These are phyloP conservation scores for Ceratocystiopsis minuta DNA, from an alignment of 2,329 filamentous ascomycete species.

Conservation along the genomic window DNA sequence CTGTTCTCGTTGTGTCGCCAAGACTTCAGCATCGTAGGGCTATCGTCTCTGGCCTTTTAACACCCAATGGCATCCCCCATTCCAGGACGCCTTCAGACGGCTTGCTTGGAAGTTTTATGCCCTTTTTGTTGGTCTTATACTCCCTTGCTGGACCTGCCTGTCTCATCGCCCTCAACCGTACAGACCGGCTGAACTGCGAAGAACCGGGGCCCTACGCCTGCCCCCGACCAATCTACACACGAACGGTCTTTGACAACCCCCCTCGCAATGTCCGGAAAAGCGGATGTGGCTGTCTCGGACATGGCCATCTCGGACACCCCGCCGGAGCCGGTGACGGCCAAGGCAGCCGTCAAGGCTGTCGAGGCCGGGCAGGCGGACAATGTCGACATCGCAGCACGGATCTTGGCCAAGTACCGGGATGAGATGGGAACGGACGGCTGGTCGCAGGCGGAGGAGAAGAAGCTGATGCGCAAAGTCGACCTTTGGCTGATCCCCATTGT, in stretches of 20 bases:
- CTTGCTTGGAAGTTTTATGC: background rate
- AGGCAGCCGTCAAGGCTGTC: constrained; percentile 10
- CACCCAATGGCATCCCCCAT: background rate
- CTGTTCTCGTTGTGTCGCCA: background rate
- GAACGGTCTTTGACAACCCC: too few relatives aligned
- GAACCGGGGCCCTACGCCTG: too few relatives aligned
- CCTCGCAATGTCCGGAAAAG: background rate
- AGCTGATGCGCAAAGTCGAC: constrained; percentile 8
- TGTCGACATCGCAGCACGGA: constrained; percentile 13
- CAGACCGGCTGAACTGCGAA: too few relatives aligned
- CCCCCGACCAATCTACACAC: too few relatives aligned
- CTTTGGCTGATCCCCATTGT: constrained; percentile 10
- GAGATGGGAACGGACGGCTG: constrained; percentile 6
- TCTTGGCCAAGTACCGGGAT: constrained; percentile 12
- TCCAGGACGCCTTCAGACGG: background rate
- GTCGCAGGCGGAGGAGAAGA: constrained; percentile 8
- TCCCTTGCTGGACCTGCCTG: background rate
- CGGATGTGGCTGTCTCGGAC: background rate
- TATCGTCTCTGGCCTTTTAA: background rate
- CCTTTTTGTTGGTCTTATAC: background rate
- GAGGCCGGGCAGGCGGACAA: constrained; percentile 12
- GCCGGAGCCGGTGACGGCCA: constrained; percentile 3
- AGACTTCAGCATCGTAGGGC: too few relatives aligned
- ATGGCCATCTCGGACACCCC: background rate
- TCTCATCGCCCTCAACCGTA: background rate